Evolutionary conservation across 306 rosid species (phyloP).

Genomic region (Prunus fruticosa): DNA sequence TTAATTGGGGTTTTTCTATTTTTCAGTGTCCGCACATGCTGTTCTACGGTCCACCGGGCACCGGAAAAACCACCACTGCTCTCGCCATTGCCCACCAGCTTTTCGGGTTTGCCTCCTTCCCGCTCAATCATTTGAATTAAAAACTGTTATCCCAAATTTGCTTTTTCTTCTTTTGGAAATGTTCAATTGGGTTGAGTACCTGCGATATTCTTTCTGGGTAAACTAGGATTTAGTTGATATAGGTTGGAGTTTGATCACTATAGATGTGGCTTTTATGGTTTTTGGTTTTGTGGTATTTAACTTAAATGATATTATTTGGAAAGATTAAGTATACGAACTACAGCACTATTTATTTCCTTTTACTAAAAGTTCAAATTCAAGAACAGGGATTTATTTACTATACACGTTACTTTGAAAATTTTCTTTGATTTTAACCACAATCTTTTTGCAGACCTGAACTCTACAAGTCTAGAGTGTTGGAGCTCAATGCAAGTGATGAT

Average conservation of each 20-base stretch:
- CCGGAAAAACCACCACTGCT: constrained; percentile 93
- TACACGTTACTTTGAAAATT: not conserved
- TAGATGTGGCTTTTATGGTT: not conserved
- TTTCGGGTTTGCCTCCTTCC: constrained; percentile 47
- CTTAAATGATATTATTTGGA: not conserved
- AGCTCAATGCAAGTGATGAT: constrained; percentile 98
- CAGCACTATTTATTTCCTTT: not conserved
- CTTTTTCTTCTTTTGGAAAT: not conserved
- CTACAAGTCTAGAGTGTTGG: constrained; percentile 84
- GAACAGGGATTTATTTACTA: not conserved
- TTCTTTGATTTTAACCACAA: not conserved
- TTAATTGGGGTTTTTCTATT: not conserved
- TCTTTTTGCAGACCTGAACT: constrained; percentile 67
- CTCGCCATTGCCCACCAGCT: constrained; percentile 90
- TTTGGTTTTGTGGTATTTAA: not conserved
- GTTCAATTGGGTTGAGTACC: not conserved
- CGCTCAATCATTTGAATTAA: not conserved
- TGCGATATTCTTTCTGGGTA: not conserved
- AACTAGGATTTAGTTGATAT: not conserved
- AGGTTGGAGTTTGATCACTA: not conserved
- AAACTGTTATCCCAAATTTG: not conserved
- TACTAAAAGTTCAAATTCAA: not conserved
- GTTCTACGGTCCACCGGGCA: constrained; percentile 94
- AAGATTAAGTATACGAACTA: not conserved
- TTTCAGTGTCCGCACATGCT: constrained; percentile 94